These are phyloP conservation scores for Crithidia fasciculata DNA, from an alignment of 208 protist genomes.

Conservation along the genomic window DNA sequence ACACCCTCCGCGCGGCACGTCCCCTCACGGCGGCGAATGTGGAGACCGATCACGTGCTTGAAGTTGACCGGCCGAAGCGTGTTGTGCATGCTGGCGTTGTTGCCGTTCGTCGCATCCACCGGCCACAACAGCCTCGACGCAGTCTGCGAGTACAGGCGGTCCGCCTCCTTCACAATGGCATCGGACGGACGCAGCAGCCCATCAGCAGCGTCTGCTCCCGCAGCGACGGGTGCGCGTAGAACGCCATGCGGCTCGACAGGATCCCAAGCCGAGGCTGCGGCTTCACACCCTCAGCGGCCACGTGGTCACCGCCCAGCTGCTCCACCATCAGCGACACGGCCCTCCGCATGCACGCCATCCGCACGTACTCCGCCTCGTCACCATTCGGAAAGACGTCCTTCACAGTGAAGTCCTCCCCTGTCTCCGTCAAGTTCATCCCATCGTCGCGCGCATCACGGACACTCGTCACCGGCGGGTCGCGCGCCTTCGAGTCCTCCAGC, in stretches of 20 bases:
- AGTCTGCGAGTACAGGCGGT: slow-evolving; percentile 6
- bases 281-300: background rate
- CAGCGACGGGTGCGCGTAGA: slow-evolving; percentile 2
- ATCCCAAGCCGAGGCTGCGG: slow-evolving; percentile 10
- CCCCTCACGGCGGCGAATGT: slow-evolving; percentile 8
- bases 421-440: too few species aligned
- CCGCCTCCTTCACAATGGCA: background rate
- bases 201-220: slow-evolving; percentile 21
- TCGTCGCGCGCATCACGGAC: too few species aligned
- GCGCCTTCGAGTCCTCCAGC: too few species aligned
- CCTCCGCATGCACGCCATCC: too few species aligned
- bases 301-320: background rate
- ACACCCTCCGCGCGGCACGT: background rate
- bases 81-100: too few species aligned
- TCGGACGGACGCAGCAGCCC: slow-evolving; percentile 15
- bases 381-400: too few species aligned
- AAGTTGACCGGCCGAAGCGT: slow-evolving; percentile 4
- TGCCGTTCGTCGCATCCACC: background rate
- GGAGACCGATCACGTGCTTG: slow-evolving; percentile 3
- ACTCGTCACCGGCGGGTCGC: too few species aligned
- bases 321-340: too few species aligned
- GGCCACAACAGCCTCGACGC: background rate
- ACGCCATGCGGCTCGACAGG: slow-evolving; percentile 15
- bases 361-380: too few species aligned
- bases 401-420: too few species aligned